Percentiles rank a stretch among this genome's conserved stretches.
Evolutionary conservation across 2,329 filamentous ascomycete species (phyloP).

Genomic region (Zalaria sp.): DNA sequence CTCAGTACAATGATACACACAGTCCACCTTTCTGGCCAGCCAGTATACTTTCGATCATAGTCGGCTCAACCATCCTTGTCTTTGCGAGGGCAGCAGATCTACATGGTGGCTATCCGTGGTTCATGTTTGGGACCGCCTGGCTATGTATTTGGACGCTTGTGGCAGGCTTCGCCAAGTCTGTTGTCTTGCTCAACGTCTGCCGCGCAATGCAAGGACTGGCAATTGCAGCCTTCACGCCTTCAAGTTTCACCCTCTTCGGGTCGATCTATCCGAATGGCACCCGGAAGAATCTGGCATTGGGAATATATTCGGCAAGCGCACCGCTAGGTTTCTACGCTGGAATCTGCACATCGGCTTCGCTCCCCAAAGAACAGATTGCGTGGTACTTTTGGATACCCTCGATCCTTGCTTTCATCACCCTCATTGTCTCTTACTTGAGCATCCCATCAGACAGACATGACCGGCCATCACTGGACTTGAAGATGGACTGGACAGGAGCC

Average conservation of each 20-base stretch:
- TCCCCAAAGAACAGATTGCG: slow-evolving; percentile 11
- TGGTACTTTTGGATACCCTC: slow-evolving; percentile 23
- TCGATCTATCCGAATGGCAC: slow-evolving; percentile 16
- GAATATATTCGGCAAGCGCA: slow-evolving; percentile 21
- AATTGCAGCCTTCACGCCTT: slow-evolving; percentile 20
- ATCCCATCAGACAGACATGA: slow-evolving; percentile 18
- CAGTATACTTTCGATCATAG: slow-evolving; percentile 17
- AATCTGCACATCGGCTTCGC: slow-evolving; percentile 17
- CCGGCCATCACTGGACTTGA: slow-evolving; percentile 14
- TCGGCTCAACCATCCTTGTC: slow-evolving; percentile 18
- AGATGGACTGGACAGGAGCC: slow-evolving; percentile 23
- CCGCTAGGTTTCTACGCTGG: slow-evolving; percentile 22
- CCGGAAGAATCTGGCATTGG: slow-evolving; percentile 19
- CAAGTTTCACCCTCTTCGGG: slow-evolving; percentile 19
- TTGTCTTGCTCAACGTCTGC: slow-evolving; percentile 15
- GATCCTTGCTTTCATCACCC: slow-evolving; percentile 12
- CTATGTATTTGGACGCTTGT: slow-evolving; percentile 19
- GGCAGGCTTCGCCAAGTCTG: slow-evolving; percentile 14
- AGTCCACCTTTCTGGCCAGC: slow-evolving; percentile 20
- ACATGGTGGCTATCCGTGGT: slow-evolving; percentile 20
- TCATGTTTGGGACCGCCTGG: slow-evolving; percentile 21
- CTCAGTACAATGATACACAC: slow-evolving; percentile 2
- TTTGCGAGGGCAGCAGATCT: slow-evolving; percentile 21
- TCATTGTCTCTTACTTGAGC: slow-evolving; percentile 16
- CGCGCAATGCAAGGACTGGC: slow-evolving; percentile 23